Percentiles rank a stretch among this genome's conserved stretches.
These are phyloP conservation scores for Aspergillus japonicus DNA, from an alignment of 2,329 filamentous ascomycete species.

Conservation along the genomic window DNA sequence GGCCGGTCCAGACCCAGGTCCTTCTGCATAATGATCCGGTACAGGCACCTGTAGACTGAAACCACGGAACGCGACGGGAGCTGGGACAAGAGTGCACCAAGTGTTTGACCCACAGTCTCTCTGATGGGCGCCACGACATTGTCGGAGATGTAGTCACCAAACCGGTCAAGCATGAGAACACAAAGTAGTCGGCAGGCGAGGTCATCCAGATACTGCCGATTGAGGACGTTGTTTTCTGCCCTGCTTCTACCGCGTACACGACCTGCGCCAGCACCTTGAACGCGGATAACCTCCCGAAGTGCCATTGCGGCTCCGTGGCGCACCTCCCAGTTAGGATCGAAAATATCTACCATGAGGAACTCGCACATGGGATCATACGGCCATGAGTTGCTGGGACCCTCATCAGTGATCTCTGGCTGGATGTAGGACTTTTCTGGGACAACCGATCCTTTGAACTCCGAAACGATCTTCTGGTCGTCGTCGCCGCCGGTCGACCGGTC, in stretches of 20 bases:
- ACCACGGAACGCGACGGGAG: conserved; percentile 77
- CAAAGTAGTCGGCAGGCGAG: conserved; percentile 92
- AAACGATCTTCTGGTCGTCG: conserved; percentile 87
- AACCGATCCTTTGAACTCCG: conserved; percentile 86
- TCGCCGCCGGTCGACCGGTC: conserved; percentile 72
- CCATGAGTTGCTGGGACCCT: conserved; percentile 72
- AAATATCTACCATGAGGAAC: conserved; percentile 88
- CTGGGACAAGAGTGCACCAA: conserved; percentile 85
- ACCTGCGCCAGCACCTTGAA: conserved; percentile 88
- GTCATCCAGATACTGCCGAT: conserved; percentile 87
- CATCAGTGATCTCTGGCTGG: conserved; percentile 71
- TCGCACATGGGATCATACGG: conserved; percentile 92
- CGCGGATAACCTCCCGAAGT: conserved; percentile 82
- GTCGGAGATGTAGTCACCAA: conserved; percentile 96
- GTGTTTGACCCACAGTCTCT: conserved; percentile 90
- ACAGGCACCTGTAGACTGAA: conserved; percentile 78
- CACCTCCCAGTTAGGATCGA: conserved; percentile 91
- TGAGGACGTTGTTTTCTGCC: conserved; percentile 73
- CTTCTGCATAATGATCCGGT: conserved; percentile 87
- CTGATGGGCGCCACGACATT: conserved; percentile 94
- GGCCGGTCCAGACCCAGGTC: conserved; percentile 71
- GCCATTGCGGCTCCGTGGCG: conserved; percentile 96
- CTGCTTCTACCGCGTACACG: conserved; percentile 68
- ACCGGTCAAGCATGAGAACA: conserved; percentile 95
- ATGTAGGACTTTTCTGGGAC: conserved; percentile 83